Conservation (phyloP, 192 early-diverging fungal genomes). For the Cladochytrium replicatum region DNA sequence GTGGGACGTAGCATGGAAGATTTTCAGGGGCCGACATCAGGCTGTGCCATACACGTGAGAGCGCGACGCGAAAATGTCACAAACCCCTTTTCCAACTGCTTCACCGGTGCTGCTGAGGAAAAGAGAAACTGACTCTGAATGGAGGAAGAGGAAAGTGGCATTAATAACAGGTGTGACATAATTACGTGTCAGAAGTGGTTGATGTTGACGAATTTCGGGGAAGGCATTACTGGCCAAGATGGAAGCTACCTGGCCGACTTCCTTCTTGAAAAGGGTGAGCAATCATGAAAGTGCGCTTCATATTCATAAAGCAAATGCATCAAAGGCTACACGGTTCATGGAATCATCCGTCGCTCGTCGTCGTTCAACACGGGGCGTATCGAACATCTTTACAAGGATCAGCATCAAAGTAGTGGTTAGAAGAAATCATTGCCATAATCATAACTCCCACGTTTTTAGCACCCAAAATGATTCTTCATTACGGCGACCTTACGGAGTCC, state of each 20-base stretch:
- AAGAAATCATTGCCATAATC: constrained; percentile 1
- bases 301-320: background rate
- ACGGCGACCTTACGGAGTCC: constrained; percentile 72
- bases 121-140: too few relatives aligned
- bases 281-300: background rate
- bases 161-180: constrained; percentile 15
- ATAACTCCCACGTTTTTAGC: constrained; percentile 12
- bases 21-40: too few relatives aligned
- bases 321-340: constrained; percentile 59
- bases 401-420: constrained; percentile 46
- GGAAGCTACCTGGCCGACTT: constrained; percentile 69
- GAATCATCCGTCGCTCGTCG: constrained; percentile 70
- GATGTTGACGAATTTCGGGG: background rate
- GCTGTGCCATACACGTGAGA: too few relatives aligned
- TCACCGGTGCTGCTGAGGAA: too few relatives aligned
- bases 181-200: background rate
- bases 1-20: too few relatives aligned
- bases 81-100: too few relatives aligned
- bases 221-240: constrained; percentile 75
- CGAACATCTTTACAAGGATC: constrained; percentile 66
- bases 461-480: constrained; percentile 64
- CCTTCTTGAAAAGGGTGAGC: constrained; percentile 50
- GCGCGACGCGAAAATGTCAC: too few relatives aligned
- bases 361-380: constrained; percentile 81
- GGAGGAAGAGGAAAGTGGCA: constrained; percentile 15